These are phyloP conservation scores for Fusarium zealandicum DNA, from an alignment of 2,329 filamentous ascomycete genomes.

Conservation along the genomic window DNA sequence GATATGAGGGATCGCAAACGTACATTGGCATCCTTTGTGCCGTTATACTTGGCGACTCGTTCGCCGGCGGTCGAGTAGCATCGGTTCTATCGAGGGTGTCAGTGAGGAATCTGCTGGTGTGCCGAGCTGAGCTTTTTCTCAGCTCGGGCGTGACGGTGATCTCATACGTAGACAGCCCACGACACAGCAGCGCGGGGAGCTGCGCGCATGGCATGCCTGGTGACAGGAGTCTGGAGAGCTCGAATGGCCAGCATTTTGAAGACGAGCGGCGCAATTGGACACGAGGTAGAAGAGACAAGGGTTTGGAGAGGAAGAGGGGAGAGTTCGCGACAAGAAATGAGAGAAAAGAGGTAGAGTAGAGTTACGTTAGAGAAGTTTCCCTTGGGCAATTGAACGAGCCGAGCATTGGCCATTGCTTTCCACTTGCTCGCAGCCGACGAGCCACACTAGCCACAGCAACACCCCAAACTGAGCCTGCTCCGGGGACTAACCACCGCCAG, in stretches of 20 bases:
- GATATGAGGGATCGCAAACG: conserved; percentile 48
- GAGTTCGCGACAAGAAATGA: conserved; percentile 25
- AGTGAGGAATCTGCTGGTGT: conserved; percentile 27
- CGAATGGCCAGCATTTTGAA: conserved; percentile 83
- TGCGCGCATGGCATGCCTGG: conserved; percentile 79
- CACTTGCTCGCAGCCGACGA: conserved; percentile 10
- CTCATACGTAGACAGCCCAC: conserved; percentile 49
- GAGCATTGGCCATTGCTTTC: conserved; percentile 34
- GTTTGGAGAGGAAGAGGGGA: conserved; percentile 22
- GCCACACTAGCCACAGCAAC: conserved; percentile 30
- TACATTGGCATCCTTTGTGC: conserved; percentile 87
- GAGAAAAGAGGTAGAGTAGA: conserved; percentile 24
- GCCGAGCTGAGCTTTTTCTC: conserved; percentile 12
- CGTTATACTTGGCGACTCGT: conserved; percentile 91
- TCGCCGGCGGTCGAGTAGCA: conserved; percentile 71
- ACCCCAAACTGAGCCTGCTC: conserved; percentile 10
- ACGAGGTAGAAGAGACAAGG: conserved; percentile 30
- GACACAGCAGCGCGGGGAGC: conserved; percentile 62
- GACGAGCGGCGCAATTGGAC: conserved; percentile 28
- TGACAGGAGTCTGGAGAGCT: conserved; percentile 76
- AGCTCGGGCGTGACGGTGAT: conserved; percentile 28
- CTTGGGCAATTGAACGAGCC: conserved; percentile 17
- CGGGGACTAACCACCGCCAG: conserved; percentile 35
- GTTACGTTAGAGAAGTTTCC: conserved; percentile 24
- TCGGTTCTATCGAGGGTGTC: conserved; percentile 54